Evolutionary conservation across 2,329 filamentous ascomycete genomes (phyloP), one percentile per base, ranked within the genome.

Genomic region (Penicillium sp.): DNA sequence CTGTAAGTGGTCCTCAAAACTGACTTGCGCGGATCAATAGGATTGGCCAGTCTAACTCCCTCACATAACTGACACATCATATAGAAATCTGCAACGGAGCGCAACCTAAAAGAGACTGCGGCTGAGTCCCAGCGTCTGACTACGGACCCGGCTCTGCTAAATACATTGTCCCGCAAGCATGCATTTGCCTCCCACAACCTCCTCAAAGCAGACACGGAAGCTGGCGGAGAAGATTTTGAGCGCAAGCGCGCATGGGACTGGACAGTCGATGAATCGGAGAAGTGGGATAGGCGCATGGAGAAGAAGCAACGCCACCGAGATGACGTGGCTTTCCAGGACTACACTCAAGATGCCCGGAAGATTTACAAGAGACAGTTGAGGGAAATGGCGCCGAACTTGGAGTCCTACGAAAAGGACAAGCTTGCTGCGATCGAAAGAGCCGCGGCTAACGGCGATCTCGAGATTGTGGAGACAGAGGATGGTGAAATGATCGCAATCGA

Each of bases 161-260:
- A 86, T 1, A 84, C 90, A 1, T 79, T 97, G n/a, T 87, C 89
- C 62, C 89, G 92, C 60, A 91, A 92, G 69, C 90, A 91, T 68
- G 92, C 91, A 54, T 87, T 94, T 64, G 93, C 94, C 21, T 87
- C 89, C 6, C 91, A 97, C 74, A 99, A 97, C 71, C 85, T 99
- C 0, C 83, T 97, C 43, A 96, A 96, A 79, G 91, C 92, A 4
- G 92, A 97, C 68, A 87, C 92, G 2, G 90, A 92, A 73, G 91
- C 90, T 19, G 81, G 83, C 0, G 92, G 92, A 34, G 91, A 90
- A 54, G 94, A 97, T 74, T 99, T 97, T 70, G 94, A 99, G 81
- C 90, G 94, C 65, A 97, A 97, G 78, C 87, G 94, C 40, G 94
- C 94, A 1, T 99, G 94, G 94, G 94, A 97, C 78, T 99, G 94